A percentile compares a stretch with the other conserved stretches of the same genome.
Evolutionary conservation across 2,329 filamentous ascomycete genomes (phyloP).

Genomic region (Ophiocordyceps camponoti-floridani): DNA sequence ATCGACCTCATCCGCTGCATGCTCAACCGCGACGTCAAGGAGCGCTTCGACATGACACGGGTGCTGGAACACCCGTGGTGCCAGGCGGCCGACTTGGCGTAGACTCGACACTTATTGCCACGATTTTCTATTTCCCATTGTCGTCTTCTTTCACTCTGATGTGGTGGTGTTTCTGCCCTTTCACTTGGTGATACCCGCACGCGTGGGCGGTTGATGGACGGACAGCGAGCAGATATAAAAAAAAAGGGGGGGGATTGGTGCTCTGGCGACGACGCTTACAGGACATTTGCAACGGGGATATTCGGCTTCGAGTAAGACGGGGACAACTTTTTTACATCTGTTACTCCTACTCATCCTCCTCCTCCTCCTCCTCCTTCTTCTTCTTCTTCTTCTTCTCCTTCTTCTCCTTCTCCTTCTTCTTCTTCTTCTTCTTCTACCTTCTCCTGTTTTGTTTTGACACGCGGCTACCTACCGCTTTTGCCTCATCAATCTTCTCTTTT

Average conservation of each 20-base stretch:
- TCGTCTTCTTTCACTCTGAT: background rate
- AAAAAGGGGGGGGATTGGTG: background rate
- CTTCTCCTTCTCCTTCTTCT: background rate
- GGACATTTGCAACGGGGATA: background rate
- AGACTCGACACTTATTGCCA: background rate
- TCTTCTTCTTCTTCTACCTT: background rate
- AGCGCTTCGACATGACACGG: constrained; percentile 69
- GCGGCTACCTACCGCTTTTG: no score
- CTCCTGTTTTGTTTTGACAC: background rate
- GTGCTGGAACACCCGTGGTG: constrained; percentile 85
- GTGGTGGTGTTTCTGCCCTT: no score
- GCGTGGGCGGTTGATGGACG: background rate
- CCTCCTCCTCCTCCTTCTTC: background rate
- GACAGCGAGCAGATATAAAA: background rate
- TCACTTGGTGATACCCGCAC: background rate
- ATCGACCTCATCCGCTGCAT: constrained; percentile 83
- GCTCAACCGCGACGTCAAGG: constrained; percentile 76
- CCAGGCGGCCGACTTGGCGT: constrained; percentile 6
- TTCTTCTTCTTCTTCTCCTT: background rate
- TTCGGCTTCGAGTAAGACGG: background rate
- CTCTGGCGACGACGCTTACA: background rate
- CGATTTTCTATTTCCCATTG: background rate
- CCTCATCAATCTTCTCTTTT: no score
- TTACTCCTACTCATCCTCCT: no score
- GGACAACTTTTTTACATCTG: background rate